A percentile compares a stretch with the other conserved stretches of the same genome.
Conservation (phyloP, 306 rosid species). For the Vachellia pachyceras region DNA sequence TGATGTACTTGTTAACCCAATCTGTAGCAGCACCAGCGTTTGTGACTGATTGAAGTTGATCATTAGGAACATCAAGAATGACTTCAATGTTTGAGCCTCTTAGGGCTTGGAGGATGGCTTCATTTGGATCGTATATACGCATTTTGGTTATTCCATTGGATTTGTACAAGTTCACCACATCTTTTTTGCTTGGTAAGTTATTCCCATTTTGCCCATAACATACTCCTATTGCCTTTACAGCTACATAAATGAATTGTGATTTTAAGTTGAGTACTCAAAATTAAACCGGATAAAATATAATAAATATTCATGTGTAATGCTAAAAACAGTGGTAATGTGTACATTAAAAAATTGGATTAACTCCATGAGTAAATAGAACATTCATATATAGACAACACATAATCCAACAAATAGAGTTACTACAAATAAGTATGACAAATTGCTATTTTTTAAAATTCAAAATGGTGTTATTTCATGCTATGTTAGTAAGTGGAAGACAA, state of each 20-base stretch:
- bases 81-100: constrained; percentile 60
- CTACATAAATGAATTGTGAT: constrained; percentile 38
- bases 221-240: constrained; percentile 54
- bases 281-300: no score
- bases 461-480: no score
- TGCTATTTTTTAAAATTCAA: no score
- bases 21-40: constrained; percentile 21
- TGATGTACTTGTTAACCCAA: constrained; percentile 50
- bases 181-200: constrained; percentile 46
- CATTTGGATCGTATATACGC: constrained; percentile 53
- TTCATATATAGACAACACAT: no score
- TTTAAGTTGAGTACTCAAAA: no score
- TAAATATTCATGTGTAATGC: no score
- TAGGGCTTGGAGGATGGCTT: constrained; percentile 48
- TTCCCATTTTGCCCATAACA: constrained; percentile 53
- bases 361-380: no score
- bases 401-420: no score
- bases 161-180: constrained; percentile 46
- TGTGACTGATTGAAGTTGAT: constrained; percentile 5
- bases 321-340: no score
- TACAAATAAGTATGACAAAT: no score
- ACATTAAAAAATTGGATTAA: no score
- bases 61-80: constrained; percentile 42
- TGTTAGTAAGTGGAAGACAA: no score
- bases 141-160: constrained; percentile 41